Percentiles rank a stretch among this genome's conserved stretches.
These are phyloP conservation scores for Eucalyptus cloeziana DNA, from an alignment of 345 rosid species.

Conservation along the genomic window DNA sequence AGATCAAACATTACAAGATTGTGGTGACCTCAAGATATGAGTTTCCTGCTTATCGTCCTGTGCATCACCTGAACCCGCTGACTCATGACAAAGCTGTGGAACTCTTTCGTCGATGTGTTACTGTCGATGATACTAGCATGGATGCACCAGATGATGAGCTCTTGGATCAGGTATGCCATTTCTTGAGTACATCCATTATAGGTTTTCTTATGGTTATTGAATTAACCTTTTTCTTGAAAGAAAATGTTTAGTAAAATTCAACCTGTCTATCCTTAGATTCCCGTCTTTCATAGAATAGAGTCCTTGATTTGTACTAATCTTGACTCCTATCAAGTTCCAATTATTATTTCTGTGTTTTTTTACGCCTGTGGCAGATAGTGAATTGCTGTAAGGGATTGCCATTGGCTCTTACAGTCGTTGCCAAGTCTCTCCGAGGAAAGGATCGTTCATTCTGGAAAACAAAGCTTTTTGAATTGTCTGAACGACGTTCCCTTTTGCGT, in stretches of 20 bases:
- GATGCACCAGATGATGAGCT: conserved; percentile 3
- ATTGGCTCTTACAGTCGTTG: conserved; percentile 35
- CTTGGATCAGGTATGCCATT: background rate
- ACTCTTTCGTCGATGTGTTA: conserved; percentile 22
- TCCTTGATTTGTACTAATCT: accelerated
- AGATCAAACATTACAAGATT: too few relatives aligned
- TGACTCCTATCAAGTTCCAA: background rate
- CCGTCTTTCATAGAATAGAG: background rate
- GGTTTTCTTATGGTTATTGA: background rate
- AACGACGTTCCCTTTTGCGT: conserved; percentile 1
- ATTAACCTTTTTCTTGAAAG: background rate
- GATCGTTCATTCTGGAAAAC: conserved; percentile 16
- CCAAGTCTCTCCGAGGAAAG: conserved; percentile 24
- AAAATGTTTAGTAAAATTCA: accelerated
- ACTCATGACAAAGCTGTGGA: conserved; percentile 6
- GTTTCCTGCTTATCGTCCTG: background rate
- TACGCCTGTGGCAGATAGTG: conserved; percentile 15
- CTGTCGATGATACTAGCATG: background rate
- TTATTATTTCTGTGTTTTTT: background rate
- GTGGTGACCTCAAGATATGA: background rate
- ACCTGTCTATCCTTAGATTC: background rate
- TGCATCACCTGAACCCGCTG: background rate
- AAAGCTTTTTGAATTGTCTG: background rate
- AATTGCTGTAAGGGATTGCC: conserved; percentile 43
- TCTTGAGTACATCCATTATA: accelerated